A percentile compares a stretch with the other conserved stretches of the same genome.
These are phyloP conservation scores for Panaeolus cyanescens DNA, from an alignment of 768 basidiomycete species.

Conservation along the genomic window DNA sequence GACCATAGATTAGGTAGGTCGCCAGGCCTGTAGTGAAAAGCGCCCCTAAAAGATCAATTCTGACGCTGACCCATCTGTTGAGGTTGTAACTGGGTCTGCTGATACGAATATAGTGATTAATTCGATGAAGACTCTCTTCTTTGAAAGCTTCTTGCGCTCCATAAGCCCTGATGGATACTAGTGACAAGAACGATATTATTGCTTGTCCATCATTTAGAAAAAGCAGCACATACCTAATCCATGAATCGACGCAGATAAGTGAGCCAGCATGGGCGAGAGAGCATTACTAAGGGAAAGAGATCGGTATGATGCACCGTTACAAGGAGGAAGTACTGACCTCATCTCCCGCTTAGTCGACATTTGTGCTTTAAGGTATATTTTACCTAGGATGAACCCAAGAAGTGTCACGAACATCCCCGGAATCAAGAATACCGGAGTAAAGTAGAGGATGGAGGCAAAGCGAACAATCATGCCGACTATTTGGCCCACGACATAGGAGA, in stretches of 20 bases:
- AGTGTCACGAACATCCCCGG: conserved; percentile 40
- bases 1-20: conserved; percentile 50
- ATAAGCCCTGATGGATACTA: conserved; percentile 65
- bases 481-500: conserved; percentile 17
- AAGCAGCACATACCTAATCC: conserved; percentile 44
- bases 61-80: conserved; percentile 45
- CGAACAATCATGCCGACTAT: conserved; percentile 27
- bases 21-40: conserved; percentile 57
- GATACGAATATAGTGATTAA: conserved; percentile 51
- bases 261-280: conserved; percentile 18
- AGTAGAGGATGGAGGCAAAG: conserved; percentile 42
- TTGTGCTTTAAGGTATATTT: conserved; percentile 43
- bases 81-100: conserved; percentile 49
- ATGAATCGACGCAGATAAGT: conserved; percentile 41
- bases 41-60: conserved; percentile 58
- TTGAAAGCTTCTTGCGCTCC: conserved; percentile 53
- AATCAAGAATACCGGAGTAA: conserved; percentile 12
- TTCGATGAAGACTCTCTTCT: conserved; percentile 43
- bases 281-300: conserved; percentile 14
- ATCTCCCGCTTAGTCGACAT: conserved; percentile 44
- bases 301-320: background rate
- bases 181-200: background rate
- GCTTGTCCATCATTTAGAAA: background rate
- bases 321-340: conserved; percentile 25
- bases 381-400: conserved; percentile 42